Evolutionary conservation across 306 rosid species (phyloP), one percentile per base, ranked within the genome.

Genomic region (Ceratonia siliqua): DNA sequence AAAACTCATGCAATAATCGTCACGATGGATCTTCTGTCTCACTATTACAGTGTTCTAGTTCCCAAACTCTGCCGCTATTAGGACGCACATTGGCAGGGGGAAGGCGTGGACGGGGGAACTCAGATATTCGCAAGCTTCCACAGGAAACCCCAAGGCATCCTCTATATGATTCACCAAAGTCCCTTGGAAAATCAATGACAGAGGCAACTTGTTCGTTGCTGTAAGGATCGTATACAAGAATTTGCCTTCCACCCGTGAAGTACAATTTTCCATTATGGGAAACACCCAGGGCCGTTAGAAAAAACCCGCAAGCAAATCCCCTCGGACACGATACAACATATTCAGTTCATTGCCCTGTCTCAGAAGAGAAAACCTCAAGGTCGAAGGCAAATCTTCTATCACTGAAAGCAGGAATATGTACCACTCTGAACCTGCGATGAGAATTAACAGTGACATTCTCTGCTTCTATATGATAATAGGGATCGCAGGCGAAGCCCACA

Each of bases 281-380:
- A 27, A 75, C 73, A 15, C 79, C 28, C 42, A 39, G 13, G 2
- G 66, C 30, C 6, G 56, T 65, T 8, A 53, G 79, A 17, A 27
- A 75, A 41, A 39, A 53, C 30, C 79, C 66, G 1, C 72, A 75
- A 15, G 73, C 18, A 14, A 75, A 52, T 1, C 80, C 74, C 15
- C 56, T 66, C 12, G 80, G 67, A 7, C 80, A 65, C 1, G 73
- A 75, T 43, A 75, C 67, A 11, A 41, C 27, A 21, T 33, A 20
- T 1, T 2, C 39, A 32, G 54, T 25, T 72, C 79, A 74, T 50
- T 74, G 13, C 21, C 63, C 42, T 50, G 55, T 50, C 43, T 74
- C 79, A 14, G 64, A 74, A 25, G 46, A 63, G 32, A 74, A 74
- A 74, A 74, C 54, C 63, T 74, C 79, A 36, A 74, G 54, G 1